A percentile compares a stretch with the other conserved stretches of the same genome.
Evolutionary conservation across 345 rosid species (phyloP).

Genomic region (Salix exigua): DNA sequence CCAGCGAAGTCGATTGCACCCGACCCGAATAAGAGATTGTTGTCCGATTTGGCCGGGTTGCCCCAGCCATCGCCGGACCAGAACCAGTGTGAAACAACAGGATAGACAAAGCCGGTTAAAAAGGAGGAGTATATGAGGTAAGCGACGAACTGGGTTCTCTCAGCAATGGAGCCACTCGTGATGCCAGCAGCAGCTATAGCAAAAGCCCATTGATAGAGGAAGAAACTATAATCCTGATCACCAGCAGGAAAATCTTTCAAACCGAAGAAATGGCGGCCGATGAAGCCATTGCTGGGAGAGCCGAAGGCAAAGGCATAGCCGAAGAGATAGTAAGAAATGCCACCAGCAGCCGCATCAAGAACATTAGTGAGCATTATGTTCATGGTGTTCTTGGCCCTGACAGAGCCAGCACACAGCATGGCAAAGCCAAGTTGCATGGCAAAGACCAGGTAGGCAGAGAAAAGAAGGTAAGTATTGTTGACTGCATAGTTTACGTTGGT

Average conservation of each 20-base stretch:
- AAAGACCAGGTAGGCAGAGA: slow-evolving; percentile 67
- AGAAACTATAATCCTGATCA: slow-evolving; percentile 39
- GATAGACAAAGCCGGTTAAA: slow-evolving; percentile 61
- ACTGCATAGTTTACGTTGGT: slow-evolving; percentile 36
- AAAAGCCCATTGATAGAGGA: slow-evolving; percentile 67
- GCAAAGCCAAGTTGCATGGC: slow-evolving; percentile 58
- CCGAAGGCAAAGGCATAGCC: slow-evolving; percentile 33
- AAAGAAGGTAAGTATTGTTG: slow-evolving; percentile 61
- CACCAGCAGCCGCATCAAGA: slow-evolving; percentile 33
- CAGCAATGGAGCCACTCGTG: slow-evolving; percentile 72
- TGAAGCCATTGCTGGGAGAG: slow-evolving; percentile 19
- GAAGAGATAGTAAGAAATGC: slow-evolving; percentile 28
- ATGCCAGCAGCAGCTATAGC: slow-evolving; percentile 55
- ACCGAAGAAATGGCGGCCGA: slow-evolving; percentile 28
- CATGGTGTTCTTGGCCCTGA: slow-evolving; percentile 33
- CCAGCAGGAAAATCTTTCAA: slow-evolving; percentile 11
- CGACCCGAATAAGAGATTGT: slow-evolving; percentile 39
- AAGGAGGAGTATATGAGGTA: slow-evolving; percentile 60
- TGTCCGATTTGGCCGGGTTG: slow-evolving; percentile 33
- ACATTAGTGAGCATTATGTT: slow-evolving; percentile 33
- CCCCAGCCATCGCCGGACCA: slow-evolving; percentile 73
- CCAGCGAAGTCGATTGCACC: slow-evolving; percentile 44
- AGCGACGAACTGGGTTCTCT: slow-evolving; percentile 67
- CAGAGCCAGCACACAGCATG: slow-evolving; percentile 35
- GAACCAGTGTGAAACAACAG: slow-evolving; percentile 59